Evolutionary conservation across 108 stramenopile genomes (phyloP).

Genomic region (Cyclotella sp.): DNA sequence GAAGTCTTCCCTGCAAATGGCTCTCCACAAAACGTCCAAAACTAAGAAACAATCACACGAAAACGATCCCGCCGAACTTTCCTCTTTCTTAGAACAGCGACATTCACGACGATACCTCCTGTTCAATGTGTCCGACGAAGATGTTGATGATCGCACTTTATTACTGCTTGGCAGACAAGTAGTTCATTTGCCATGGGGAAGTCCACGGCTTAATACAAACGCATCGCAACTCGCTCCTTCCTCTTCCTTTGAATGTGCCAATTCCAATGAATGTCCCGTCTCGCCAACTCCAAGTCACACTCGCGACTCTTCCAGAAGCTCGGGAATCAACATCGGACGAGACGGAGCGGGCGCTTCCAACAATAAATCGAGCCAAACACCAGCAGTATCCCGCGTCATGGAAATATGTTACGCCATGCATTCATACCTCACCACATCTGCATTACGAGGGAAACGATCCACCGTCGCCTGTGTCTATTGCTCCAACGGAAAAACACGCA

Average conservation of each 20-base stretch:
- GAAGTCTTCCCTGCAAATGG: background rate
- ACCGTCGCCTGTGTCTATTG: slow-evolving; percentile 79
- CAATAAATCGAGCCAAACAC: slow-evolving; percentile 53
- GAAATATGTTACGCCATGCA: slow-evolving; percentile 77
- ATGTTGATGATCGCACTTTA: slow-evolving; percentile 59
- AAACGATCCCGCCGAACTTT: slow-evolving; percentile 60
- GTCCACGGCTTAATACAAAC: slow-evolving; percentile 28
- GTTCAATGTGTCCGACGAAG: slow-evolving; percentile 62
- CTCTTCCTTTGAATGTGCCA: background rate
- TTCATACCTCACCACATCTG: slow-evolving; percentile 56
- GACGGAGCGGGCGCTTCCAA: background rate
- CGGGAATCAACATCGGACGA: background rate
- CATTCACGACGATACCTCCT: slow-evolving; percentile 62
- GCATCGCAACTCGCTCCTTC: background rate
- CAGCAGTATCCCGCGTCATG: slow-evolving; percentile 61
- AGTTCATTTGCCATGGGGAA: slow-evolving; percentile 70
- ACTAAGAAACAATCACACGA: slow-evolving; percentile 28
- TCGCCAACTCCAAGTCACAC: background rate
- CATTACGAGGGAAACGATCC: background rate
- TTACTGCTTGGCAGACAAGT: slow-evolving; percentile 68
- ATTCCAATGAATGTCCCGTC: background rate
- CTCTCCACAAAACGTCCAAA: slow-evolving; percentile 1
- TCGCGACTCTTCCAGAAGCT: background rate
- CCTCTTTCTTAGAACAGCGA: slow-evolving; percentile 57
- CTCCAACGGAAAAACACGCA: slow-evolving; percentile 91